Percentiles rank a stretch among this genome's conserved stretches.
Conservation (phyloP, 75 land plant genomes). For the Azolla pinnata region DNA sequence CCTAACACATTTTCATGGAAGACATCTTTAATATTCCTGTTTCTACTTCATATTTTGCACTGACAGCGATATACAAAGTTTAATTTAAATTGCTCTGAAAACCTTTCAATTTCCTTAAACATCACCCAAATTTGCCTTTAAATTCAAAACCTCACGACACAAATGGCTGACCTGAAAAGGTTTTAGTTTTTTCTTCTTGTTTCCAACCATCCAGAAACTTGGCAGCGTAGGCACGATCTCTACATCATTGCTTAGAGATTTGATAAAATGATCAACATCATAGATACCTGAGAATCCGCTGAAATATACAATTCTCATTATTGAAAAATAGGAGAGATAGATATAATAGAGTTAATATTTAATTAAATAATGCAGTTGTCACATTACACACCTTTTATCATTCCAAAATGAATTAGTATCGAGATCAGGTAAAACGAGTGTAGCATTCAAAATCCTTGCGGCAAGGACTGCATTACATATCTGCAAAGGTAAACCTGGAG, state of each 20-base stretch:
- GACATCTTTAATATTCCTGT: too few species aligned
- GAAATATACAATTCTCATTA: slow-evolving; percentile 8
- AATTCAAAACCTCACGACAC: too few species aligned
- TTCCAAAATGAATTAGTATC: slow-evolving; percentile 97
- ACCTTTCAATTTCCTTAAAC: too few species aligned
- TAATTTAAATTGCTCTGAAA: too few species aligned
- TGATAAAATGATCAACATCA: slow-evolving; percentile 92
- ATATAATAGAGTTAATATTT: background rate
- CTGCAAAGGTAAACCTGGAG: slow-evolving; percentile 35
- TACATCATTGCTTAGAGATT: slow-evolving; percentile 61
- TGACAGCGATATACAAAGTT: too few species aligned
- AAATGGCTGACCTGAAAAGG: slow-evolving; percentile 57
- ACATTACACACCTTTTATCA: slow-evolving; percentile 60
- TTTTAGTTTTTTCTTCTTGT: slow-evolving; percentile 66
- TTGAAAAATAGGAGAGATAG: background rate
- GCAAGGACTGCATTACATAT: slow-evolving; percentile 99
- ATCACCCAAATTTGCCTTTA: too few species aligned
- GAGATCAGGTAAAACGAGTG: slow-evolving; percentile 83
- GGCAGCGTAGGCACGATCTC: slow-evolving; percentile 64
- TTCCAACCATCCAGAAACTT: slow-evolving; percentile 37
- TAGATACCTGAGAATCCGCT: slow-evolving; percentile 92
- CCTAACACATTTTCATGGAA: too few species aligned
- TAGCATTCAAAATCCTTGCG: slow-evolving; percentile 94
- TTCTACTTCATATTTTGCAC: too few species aligned
- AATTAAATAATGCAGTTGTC: background rate